phyloP scores from a whole-genome alignment of 345 rosid species.

The Citrus inodora region DNA sequence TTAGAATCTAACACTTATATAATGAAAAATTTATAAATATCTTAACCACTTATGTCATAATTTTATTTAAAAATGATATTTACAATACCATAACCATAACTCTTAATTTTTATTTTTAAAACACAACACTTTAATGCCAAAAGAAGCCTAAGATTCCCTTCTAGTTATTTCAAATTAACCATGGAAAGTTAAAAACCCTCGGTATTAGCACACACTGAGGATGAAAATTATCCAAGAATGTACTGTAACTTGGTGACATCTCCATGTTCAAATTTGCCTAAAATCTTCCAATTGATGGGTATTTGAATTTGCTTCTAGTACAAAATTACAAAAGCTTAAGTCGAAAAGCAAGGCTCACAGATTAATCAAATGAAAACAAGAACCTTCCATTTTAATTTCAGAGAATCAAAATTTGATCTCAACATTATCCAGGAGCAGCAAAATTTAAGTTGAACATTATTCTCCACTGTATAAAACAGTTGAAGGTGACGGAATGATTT shows the following conservation, averaged over 20 bases:
- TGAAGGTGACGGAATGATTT: background rate
- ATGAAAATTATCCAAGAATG: too few species aligned
- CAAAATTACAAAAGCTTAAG: background rate
- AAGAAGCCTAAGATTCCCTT: too few species aligned
- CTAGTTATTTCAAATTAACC: too few species aligned
- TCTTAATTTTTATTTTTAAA: too few species aligned
- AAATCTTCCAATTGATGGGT: background rate
- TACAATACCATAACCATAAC: too few species aligned
- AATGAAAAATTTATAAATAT: fast-evolving
- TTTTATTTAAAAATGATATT: too few species aligned
- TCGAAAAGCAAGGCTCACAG: background rate
- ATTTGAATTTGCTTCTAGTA: background rate
- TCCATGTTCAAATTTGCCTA: background rate
- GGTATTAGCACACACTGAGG: too few species aligned
- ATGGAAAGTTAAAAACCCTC: too few species aligned
- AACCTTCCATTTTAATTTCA: too few species aligned
- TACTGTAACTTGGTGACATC: background rate
- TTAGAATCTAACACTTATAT: too few species aligned
- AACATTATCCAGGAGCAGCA: background rate
- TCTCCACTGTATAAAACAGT: background rate
- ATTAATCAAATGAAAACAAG: background rate
- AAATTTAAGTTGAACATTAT: conserved; percentile 8
- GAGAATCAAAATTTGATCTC: background rate
- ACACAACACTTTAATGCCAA: too few species aligned
- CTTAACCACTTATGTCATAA: too few species aligned